Conservation (phyloP, 768 basidiomycete species). For the Pleurotus djamor region DNA sequence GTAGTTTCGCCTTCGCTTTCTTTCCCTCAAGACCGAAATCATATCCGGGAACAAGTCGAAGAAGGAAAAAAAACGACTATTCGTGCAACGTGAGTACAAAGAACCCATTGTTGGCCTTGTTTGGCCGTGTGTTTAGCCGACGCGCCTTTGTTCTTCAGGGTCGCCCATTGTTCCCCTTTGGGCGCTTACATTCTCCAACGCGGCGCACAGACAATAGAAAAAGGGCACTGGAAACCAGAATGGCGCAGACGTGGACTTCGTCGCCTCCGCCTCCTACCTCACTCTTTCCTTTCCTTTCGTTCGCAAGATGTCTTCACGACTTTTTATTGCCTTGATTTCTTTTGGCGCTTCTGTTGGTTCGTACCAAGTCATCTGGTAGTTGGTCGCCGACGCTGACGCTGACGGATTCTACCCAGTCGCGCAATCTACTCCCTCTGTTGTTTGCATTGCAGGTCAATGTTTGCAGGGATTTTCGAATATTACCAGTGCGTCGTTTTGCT, state of each 20-base stretch:
- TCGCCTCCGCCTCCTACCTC: not conserved
- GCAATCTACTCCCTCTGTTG: conserved; percentile 56
- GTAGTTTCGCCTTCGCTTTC: too few relatives aligned
- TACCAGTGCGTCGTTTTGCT: conserved; percentile 42
- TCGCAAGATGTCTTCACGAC: conserved; percentile 31
- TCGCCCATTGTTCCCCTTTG: not conserved
- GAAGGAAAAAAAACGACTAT: too few relatives aligned
- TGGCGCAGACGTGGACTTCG: not conserved
- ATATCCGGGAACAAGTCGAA: too few relatives aligned
- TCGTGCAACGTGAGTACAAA: too few relatives aligned
- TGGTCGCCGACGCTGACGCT: not conserved
- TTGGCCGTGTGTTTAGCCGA: not conserved
- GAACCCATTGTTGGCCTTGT: too few relatives aligned
- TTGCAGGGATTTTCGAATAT: conserved; percentile 75
- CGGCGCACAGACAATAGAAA: not conserved
- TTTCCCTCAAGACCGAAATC: too few relatives aligned
- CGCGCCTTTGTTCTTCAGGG: not conserved
- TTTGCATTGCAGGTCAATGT: conserved; percentile 91
- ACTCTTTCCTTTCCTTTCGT: conserved; percentile 15
- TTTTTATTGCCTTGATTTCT: conserved; percentile 28
- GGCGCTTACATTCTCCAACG: not conserved
- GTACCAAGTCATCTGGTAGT: conserved; percentile 12
- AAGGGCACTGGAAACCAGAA: not conserved
- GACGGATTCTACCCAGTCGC: conserved; percentile 34
- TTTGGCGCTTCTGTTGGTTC: conserved; percentile 33